Evolutionary conservation across 1,284 basidiomycete genomes (phyloP).

Genomic region (Exobasidium rhododendri): DNA sequence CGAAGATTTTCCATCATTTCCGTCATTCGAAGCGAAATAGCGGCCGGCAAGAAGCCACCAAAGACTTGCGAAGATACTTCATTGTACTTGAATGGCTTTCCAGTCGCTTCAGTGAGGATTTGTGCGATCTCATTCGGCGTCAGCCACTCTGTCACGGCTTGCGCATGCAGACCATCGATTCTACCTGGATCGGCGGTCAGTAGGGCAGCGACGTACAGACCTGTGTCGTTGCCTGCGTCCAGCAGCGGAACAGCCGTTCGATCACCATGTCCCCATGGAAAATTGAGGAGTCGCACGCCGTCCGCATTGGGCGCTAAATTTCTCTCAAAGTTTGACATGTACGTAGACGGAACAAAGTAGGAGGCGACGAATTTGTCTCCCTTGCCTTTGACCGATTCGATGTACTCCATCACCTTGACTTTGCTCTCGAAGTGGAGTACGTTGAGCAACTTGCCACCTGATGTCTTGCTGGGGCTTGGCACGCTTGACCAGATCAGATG

Average conservation of each 20-base stretch:
- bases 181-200: neutral
- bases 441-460: neutral
- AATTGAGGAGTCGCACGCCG: neutral
- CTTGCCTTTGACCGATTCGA: slow-evolving; percentile 3
- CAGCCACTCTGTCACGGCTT: slow-evolving; percentile 6
- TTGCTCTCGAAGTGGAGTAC: slow-evolving; percentile 3
- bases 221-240: neutral
- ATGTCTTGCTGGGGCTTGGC: neutral
- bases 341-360: neutral
- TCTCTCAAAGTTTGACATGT: slow-evolving; percentile 4
- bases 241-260: neutral
- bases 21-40: neutral
- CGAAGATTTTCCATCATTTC: neutral
- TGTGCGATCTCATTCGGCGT: neutral
- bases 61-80: neutral
- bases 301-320: neutral
- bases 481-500: neutral
- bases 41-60: neutral
- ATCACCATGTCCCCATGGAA: slow-evolving; percentile 3
- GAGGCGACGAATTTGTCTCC: neutral
- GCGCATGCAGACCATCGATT: neutral
- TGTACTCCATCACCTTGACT: neutral
- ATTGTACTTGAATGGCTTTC: neutral
- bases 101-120: neutral
- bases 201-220: neutral